phyloP scores from a whole-genome alignment of 768 basidiomycete species.

The Dentipellis sp. region DNA sequence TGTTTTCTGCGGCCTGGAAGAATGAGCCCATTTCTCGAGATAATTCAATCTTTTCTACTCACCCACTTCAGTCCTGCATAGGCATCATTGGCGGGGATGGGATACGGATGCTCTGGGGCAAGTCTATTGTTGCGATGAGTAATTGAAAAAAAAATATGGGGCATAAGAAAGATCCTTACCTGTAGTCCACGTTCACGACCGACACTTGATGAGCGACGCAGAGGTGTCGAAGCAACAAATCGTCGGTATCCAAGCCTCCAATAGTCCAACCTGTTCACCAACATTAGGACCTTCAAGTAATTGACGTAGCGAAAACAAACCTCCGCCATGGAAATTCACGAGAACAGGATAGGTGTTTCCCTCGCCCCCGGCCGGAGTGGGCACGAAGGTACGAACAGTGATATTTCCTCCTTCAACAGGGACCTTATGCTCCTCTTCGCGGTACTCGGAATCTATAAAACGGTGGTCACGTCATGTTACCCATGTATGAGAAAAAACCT shows the following conservation, averaged over 20 bases:
- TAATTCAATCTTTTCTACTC: neutral
- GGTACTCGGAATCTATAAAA: neutral
- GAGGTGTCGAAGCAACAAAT: neutral
- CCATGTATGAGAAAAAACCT: neutral
- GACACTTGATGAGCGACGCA: neutral
- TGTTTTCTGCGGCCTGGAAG: neutral
- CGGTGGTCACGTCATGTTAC: neutral
- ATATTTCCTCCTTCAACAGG: neutral
- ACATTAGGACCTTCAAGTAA: neutral
- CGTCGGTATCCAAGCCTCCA: neutral
- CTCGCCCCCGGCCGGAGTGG: neutral
- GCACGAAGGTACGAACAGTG: neutral
- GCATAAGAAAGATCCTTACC: neutral
- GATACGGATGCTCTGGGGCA: neutral
- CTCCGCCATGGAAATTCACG: neutral
- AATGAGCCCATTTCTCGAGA: no score
- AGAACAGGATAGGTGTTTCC: neutral
- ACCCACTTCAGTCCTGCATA: slow-evolving; percentile 3
- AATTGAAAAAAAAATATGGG: neutral
- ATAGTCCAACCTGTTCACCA: neutral
- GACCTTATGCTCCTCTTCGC: neutral
- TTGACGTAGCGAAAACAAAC: neutral
- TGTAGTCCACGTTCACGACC: neutral
- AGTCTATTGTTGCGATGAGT: neutral
- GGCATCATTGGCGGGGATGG: neutral